These are phyloP conservation scores for Neckera pumila DNA, from an alignment of 225 moss, liverwort and hornwort genomes.

Conservation along the genomic window DNA sequence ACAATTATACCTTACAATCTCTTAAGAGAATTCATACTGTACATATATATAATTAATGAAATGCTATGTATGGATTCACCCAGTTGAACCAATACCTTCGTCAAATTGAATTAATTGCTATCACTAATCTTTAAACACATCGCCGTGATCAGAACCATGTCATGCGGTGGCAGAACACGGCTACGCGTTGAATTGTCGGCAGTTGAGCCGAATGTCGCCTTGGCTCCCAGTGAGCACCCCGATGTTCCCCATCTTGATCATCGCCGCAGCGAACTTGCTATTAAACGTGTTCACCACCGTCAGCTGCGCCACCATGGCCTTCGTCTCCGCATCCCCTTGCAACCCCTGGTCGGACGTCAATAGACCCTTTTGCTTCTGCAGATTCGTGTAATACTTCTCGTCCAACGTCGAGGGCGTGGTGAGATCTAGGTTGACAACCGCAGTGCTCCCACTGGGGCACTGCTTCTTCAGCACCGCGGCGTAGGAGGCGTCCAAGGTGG, in stretches of 20 bases:
- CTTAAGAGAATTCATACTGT: background rate
- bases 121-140: background rate
- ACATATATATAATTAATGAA: background rate
- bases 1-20: background rate
- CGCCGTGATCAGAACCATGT: background rate
- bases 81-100: background rate
- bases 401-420: constrained; percentile 20
- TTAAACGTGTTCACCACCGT: background rate
- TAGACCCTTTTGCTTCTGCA: constrained; percentile 7
- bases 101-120: background rate
- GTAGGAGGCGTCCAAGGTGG: background rate
- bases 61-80: background rate
- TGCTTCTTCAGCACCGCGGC: background rate
- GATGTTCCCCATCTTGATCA: constrained; percentile 23
- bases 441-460: background rate
- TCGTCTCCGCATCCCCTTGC: background rate
- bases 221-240: constrained; percentile 21
- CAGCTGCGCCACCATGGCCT: background rate
- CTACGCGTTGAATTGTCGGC: background rate
- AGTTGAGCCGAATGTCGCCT: constrained; percentile 3
- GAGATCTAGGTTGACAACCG: constrained; percentile 12
- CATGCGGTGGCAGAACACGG: background rate
- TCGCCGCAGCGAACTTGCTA: constrained; percentile 1
- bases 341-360: constrained; percentile 27
- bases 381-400: constrained; percentile 23